Percentiles rank a stretch among this genome's conserved stretches.
These are phyloP conservation scores for Lactarius trivialis DNA, from an alignment of 768 basidiomycete species.

Conservation along the genomic window DNA sequence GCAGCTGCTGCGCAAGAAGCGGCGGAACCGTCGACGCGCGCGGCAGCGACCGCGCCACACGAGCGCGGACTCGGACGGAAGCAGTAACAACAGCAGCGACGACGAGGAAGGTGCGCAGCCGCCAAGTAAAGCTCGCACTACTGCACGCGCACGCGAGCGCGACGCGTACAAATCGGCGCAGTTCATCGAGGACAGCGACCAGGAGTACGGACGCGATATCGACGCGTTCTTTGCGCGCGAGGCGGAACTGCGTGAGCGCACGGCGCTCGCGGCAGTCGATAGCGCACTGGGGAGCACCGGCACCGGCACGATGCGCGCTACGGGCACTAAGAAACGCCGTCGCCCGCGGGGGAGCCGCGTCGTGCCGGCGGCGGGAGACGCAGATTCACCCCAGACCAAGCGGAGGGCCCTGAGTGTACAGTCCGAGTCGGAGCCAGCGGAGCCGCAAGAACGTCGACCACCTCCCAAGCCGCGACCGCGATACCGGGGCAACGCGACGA, in stretches of 20 bases:
- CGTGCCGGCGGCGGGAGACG: not conserved
- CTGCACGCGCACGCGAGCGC: conserved; percentile 58
- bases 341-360: conserved; percentile 33
- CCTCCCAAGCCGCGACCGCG: conserved; percentile 38
- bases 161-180: conserved; percentile 81
- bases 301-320: conserved; percentile 41
- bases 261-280: conserved; percentile 34
- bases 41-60: conserved; percentile 46
- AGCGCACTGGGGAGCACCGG: conserved; percentile 40
- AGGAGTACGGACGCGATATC: conserved; percentile 65
- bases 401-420: conserved; percentile 16
- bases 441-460: conserved; percentile 29
- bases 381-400: conserved; percentile 30
- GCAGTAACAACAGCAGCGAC: conserved; percentile 9
- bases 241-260: conserved; percentile 50
- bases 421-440: conserved; percentile 20
- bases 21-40: conserved; percentile 44
- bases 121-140: conserved; percentile 42
- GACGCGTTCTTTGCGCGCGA: conserved; percentile 79
- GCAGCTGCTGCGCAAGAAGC: conserved; percentile 57
- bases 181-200: conserved; percentile 90
- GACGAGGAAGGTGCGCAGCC: conserved; percentile 32
- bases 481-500: conserved; percentile 5
- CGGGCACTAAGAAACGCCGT: conserved; percentile 55
- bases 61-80: conserved; percentile 39